These are phyloP conservation scores for Alternaria postmessia DNA, from an alignment of 2,329 filamentous ascomycete species.

Conservation along the genomic window DNA sequence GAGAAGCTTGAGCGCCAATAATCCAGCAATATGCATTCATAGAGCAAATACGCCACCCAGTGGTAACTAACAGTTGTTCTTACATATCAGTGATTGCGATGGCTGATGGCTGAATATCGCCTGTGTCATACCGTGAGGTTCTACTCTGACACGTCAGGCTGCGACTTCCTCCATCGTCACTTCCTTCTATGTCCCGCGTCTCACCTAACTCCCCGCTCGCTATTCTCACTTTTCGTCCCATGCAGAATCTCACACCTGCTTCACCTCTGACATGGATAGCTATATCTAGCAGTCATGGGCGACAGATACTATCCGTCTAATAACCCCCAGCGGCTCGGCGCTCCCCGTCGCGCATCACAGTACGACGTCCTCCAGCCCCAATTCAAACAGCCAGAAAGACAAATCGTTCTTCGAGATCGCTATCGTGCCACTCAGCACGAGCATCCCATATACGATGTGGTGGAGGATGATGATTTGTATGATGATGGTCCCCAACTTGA, in stretches of 20 bases:
- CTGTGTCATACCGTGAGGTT: background rate
- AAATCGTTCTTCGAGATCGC: constrained; percentile 30
- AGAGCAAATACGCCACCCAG: background rate
- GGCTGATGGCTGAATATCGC: background rate
- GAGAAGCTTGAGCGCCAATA: constrained; percentile 28
- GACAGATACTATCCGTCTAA: constrained; percentile 22
- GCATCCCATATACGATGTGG: constrained; percentile 25
- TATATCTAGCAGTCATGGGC: constrained; percentile 26
- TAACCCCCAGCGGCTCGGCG: constrained; percentile 13
- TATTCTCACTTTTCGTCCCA: background rate
- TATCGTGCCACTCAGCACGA: constrained; percentile 33
- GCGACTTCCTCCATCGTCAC: constrained; percentile 32
- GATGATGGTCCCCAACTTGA: constrained; percentile 48
- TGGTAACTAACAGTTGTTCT: background rate
- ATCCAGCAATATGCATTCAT: background rate
- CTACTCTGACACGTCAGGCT: constrained; percentile 12
- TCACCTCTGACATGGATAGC: background rate
- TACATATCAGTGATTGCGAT: background rate
- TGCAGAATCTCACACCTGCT: background rate
- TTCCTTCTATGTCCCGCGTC: constrained; percentile 23
- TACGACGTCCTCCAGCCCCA: constrained; percentile 26
- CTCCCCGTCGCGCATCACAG: constrained; percentile 10
- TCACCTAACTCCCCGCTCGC: background rate
- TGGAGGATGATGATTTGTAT: constrained; percentile 34
- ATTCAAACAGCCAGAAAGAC: constrained; percentile 16